Base-by-base conservation (phyloP, 305 asterid genomes). In the Fraxinus latifolia region DNA sequence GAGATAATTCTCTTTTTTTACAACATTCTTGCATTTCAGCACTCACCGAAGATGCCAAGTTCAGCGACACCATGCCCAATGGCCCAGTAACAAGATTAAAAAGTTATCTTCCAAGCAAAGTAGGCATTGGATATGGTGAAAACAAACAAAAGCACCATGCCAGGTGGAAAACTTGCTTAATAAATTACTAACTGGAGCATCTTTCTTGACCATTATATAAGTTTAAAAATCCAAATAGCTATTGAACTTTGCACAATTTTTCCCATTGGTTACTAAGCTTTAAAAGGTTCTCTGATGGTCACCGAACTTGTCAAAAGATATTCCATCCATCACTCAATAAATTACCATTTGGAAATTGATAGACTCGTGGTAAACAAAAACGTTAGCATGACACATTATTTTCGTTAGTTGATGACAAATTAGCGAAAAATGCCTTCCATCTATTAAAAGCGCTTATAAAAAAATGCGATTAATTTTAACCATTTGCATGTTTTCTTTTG, bases 161-260 rank as follows among this genome's bases (percentile, higher is more conserved):
- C 31, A 60, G 14, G 31, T 19, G 31, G 70, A 60, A 60, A 60
- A 60, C 32, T 33, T 70, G 19, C 67, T 62, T 65, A 17, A 74
- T 19, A 36, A 75, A 37, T 7, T 81, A 44, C 80, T 23, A 17
- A 76, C 47, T 4, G 23, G 31, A 81, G 80, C 53, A 29, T 76
- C 36, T 42, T 19, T 7, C 31, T 74, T 25, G 47, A 62, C 70
- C 77, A 75, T 36, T 37, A 36, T 44, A 15, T 6, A 55, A 19
- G 27, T 5, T 55, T 55, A 55, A 17, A 55, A 55, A 55, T 55
- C 67, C 11, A 17, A 55, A 55, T 17, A 55, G 67, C 27, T 17
- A 55, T 55, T 53, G 65, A 53, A 53, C 25, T 53, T 53, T 6
- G 67, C 27, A 55, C 27, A 55, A 55, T 55, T 5, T 17, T 17